Evolutionary conservation across 257 asterid genomes (phyloP).

Genomic region (Solanum lignicaule): DNA sequence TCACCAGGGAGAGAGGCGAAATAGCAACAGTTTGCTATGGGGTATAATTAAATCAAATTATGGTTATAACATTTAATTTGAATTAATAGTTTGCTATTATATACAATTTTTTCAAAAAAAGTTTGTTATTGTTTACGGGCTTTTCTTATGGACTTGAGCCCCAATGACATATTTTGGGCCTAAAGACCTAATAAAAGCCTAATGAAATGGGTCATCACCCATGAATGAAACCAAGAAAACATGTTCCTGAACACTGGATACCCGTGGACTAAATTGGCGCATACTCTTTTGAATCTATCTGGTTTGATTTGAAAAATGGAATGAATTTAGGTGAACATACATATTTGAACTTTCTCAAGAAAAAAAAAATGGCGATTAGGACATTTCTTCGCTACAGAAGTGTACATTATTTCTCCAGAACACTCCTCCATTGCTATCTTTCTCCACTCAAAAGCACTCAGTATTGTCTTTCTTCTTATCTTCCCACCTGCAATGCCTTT

Average conservation of each 20-base stretch:
- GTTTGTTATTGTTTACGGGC: not conserved
- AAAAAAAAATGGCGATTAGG: slow-evolving; percentile 29
- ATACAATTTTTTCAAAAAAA: no score
- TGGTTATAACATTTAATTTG: no score
- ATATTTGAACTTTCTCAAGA: not conserved
- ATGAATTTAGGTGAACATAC: not conserved
- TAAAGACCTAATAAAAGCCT: not conserved
- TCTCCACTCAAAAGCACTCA: not conserved
- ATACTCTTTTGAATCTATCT: not conserved
- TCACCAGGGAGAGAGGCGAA: no score
- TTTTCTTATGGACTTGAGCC: not conserved
- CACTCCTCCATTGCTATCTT: slow-evolving; percentile 7
- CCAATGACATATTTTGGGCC: not conserved
- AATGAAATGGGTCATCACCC: not conserved
- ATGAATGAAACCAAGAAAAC: not conserved
- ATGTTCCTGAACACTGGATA: not conserved
- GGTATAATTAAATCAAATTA: no score
- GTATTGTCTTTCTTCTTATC: not conserved
- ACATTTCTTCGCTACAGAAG: not conserved
- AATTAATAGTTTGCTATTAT: no score
- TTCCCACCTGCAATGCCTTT: not conserved
- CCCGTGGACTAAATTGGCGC: not conserved
- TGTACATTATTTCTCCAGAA: not conserved
- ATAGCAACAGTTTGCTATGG: rapidly evolving
- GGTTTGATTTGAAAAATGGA: not conserved